Conservation (phyloP, 257 asterid species). For the Jacaranda copaia region DNA sequence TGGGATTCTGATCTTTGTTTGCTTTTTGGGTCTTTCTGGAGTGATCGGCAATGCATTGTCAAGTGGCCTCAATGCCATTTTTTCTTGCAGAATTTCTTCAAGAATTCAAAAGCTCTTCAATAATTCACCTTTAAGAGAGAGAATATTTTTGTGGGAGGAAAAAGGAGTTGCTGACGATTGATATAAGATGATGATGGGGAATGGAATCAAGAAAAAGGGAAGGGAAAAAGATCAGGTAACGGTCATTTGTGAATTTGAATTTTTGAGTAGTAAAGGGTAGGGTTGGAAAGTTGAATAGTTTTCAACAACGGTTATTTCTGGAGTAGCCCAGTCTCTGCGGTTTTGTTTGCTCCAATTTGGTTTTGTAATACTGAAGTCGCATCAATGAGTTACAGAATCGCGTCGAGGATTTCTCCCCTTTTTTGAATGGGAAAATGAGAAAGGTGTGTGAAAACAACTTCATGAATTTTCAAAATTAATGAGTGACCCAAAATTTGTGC, state of each 20-base stretch:
- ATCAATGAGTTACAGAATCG: not conserved
- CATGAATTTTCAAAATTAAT: not conserved
- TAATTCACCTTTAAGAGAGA: slow-evolving; percentile 23
- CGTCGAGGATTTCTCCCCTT: too few species aligned
- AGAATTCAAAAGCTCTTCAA: slow-evolving; percentile 25
- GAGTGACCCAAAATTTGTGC: slow-evolving; percentile 44
- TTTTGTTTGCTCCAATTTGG: slow-evolving; percentile 29
- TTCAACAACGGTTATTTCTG: slow-evolving; percentile 56
- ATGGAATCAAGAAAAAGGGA: slow-evolving; percentile 27
- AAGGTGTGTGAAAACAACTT: not conserved
- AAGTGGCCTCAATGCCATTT: slow-evolving; percentile 88
- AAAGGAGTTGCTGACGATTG: slow-evolving; percentile 35
- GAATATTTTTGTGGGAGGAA: slow-evolving; percentile 6
- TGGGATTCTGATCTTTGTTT: slow-evolving; percentile 53
- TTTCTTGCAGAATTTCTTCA: slow-evolving; percentile 26
- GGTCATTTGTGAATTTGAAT: slow-evolving; percentile 76
- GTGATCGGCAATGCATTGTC: slow-evolving; percentile 75
- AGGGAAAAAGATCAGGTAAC: slow-evolving; percentile 53
- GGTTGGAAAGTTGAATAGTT: not conserved
- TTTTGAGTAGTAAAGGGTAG: slow-evolving; percentile 25
- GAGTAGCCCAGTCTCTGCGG: slow-evolving; percentile 34
- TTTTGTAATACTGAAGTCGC: slow-evolving; percentile 28
- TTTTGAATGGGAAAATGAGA: not conserved
- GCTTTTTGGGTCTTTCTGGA: slow-evolving; percentile 81
- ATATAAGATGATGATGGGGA: slow-evolving; percentile 19